Base-by-base conservation (phyloP, 805 yeast genomes). In the Hanseniaspora singularis region DNA sequence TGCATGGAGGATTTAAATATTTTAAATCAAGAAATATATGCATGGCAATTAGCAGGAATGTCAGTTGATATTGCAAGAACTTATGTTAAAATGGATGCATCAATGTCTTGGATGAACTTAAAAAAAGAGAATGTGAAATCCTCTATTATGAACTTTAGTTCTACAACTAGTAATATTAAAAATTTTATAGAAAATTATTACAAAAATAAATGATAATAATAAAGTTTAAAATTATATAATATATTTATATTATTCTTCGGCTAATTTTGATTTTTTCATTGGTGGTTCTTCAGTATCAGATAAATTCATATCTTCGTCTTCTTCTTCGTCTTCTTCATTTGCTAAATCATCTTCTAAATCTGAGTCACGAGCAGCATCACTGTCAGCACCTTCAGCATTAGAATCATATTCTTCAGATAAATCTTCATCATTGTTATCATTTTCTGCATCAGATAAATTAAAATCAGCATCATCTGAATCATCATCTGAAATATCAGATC, bases 381-480 rank as follows among this genome's bases (percentile, higher is more conserved):
- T 63, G 24, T 54, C 59, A 45, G 59, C 54, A 18, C 55, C 46
- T 10, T 56, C 54, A 2, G 65, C 69, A 55, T 82, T 83, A 11
- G 86, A 79, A 57, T 82, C 89, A 56, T 71, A 84, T 61, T 85
- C 96, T 63, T 83, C 94, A 7, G 88, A 94, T 34, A 78, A 77
- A 54, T 83, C 94, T 33, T 77, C 73, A 34, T 74, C 50, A 1
- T 18, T 85, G 14, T 65, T 72, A 32, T 77, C 74, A 33, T 73
- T 33, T 38, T 45, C 85, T n/a, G 64, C 72, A 24, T 64, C 73
- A 20, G 63, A 58, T 38, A 54, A 64, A 3, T 79, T 70, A 68
- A 88, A 89, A 63, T 89, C 97, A 60, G 81, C 96, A 65, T 87
- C 97, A 23, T 65, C 72, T 50, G 82, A 76, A 56, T 83, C 95